Evolutionary conservation across 2,329 filamentous ascomycete species (phyloP).

Genomic region (Curvularia lunata): DNA sequence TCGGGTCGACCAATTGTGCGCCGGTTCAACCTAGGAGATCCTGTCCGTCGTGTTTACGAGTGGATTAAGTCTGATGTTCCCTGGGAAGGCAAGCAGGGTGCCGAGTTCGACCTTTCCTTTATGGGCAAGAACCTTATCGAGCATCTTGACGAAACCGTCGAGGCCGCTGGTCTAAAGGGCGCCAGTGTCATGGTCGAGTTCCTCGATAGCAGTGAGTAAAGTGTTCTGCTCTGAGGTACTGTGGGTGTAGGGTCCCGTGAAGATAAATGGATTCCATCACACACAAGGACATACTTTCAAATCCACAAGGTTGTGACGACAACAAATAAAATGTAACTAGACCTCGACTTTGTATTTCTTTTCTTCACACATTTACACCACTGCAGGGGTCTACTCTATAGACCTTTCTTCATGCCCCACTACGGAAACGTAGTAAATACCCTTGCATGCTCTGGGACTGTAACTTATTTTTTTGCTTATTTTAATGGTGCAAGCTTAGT

Average conservation of each 20-base stretch:
- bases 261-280: not conserved
- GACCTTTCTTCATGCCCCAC: conserved; percentile 13
- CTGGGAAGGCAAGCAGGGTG: conserved; percentile 78
- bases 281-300: not conserved
- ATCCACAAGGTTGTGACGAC: not conserved
- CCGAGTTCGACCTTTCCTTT: conserved; percentile 85
- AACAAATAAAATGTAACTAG: not conserved
- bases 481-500: not conserved
- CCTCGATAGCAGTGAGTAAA: conserved; percentile 34
- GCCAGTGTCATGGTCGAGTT: conserved; percentile 97
- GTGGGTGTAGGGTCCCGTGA: not conserved
- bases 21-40: conserved; percentile 78
- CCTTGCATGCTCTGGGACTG: conserved; percentile 16
- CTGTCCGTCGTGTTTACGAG: conserved; percentile 85
- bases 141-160: conserved; percentile 73
- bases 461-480: not conserved
- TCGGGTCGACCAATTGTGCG: conserved; percentile 85
- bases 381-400: conserved; percentile 9
- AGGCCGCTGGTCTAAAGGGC: conserved; percentile 84
- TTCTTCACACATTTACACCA: not conserved
- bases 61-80: conserved; percentile 88
- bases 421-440: conserved; percentile 15
- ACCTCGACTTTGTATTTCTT: not conserved
- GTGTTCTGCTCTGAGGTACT: not conserved
- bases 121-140: conserved; percentile 88